Evolutionary conservation across 1,284 basidiomycete species (phyloP).

Genomic region (Phellinidium pouzarii): DNA sequence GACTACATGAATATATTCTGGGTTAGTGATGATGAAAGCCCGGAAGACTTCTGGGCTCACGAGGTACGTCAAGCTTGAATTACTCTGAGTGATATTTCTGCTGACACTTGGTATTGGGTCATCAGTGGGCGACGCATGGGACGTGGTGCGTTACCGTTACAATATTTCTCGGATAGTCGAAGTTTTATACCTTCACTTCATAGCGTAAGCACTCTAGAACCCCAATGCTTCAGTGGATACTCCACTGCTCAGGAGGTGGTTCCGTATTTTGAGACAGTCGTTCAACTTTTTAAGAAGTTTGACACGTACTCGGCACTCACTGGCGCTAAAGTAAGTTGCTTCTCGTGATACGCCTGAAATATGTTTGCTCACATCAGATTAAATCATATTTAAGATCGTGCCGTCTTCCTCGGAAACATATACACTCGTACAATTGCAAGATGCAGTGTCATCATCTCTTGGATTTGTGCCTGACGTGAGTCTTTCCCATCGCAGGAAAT

Average conservation of each 20-base stretch:
- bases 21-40: slow-evolving; percentile 20
- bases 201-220: slow-evolving; percentile 21
- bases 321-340: slow-evolving; percentile 14
- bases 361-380: neutral
- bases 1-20: slow-evolving; percentile 20
- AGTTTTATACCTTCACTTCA: neutral
- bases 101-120: neutral
- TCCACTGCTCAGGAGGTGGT: slow-evolving; percentile 16
- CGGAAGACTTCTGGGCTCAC: slow-evolving; percentile 20
- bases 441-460: slow-evolving; percentile 17
- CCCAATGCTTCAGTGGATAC: slow-evolving; percentile 19
- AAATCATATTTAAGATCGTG: slow-evolving; percentile 12
- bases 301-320: slow-evolving; percentile 22
- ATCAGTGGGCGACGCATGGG: slow-evolving; percentile 17
- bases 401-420: slow-evolving; percentile 20
- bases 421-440: slow-evolving; percentile 20
- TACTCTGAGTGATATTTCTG: neutral
- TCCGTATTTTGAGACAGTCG: slow-evolving; percentile 21
- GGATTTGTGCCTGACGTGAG: slow-evolving; percentile 20
- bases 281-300: slow-evolving; percentile 19
- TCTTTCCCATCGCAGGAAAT: neutral
- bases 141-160: slow-evolving; percentile 12
- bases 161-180: neutral
- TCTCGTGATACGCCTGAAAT: neutral
- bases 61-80: slow-evolving; percentile 13